Evolutionary conservation across 2,329 filamentous ascomycete genomes (phyloP).

Genomic region (Microsporum ferrugineum): DNA sequence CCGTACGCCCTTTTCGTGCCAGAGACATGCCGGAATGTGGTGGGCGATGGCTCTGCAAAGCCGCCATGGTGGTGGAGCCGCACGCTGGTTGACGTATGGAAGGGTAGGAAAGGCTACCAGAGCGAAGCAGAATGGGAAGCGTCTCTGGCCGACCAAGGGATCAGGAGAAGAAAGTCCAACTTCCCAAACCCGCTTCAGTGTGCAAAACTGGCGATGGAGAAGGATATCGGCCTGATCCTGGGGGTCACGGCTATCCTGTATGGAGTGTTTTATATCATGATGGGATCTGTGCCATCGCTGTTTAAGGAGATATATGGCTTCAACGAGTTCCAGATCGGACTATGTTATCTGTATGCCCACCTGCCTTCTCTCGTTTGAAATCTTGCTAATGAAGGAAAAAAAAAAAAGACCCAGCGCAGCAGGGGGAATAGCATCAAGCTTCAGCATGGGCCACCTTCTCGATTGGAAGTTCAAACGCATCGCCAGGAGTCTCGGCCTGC

Average conservation of each 20-base stretch:
- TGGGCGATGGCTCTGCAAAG: constrained; percentile 25
- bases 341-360: constrained; percentile 22
- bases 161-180: constrained; percentile 13
- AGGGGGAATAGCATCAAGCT: constrained; percentile 16
- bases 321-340: constrained; percentile 37
- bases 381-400: background rate
- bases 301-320: constrained; percentile 38
- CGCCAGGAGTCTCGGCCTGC: constrained; percentile 50
- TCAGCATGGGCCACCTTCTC: constrained; percentile 43
- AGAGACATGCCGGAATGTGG: constrained; percentile 34
- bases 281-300: constrained; percentile 36
- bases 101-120: constrained; percentile 1
- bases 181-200: constrained; percentile 31
- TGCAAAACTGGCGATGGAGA: constrained; percentile 27
- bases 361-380: background rate
- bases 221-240: constrained; percentile 28
- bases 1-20: constrained; percentile 48
- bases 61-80: constrained; percentile 15
- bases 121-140: constrained; percentile 3
- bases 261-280: constrained; percentile 39
- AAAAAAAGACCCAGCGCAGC: constrained; percentile 12
- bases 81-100: constrained; percentile 15
- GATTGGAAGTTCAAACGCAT: constrained; percentile 64
- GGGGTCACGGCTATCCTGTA: constrained; percentile 35
- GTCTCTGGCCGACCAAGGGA: background rate